These are phyloP conservation scores for Ascochyta clinopodiicola DNA, from an alignment of 2,329 filamentous ascomycete genomes.

Conservation along the genomic window DNA sequence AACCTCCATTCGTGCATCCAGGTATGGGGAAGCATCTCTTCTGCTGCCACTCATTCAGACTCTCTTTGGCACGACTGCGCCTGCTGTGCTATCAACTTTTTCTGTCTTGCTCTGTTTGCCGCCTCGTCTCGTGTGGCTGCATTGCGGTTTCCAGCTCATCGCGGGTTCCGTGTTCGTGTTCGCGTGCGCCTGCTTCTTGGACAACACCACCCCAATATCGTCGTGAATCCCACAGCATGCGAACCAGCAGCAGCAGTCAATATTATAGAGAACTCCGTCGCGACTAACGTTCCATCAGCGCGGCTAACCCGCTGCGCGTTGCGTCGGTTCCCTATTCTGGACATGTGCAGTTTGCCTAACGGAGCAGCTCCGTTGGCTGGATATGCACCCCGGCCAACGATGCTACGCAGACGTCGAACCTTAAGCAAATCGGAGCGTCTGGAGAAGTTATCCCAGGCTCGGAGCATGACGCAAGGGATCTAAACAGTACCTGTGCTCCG, in stretches of 20 bases:
- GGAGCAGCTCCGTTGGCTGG: conserved; percentile 15
- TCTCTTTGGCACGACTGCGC: not conserved
- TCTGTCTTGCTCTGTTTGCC: not conserved
- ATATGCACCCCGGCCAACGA: not conserved
- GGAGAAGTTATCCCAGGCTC: not conserved
- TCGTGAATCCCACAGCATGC: not conserved
- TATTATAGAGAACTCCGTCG: not conserved
- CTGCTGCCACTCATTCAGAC: not conserved
- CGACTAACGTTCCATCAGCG: not conserved
- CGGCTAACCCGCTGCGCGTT: conserved; percentile 4
- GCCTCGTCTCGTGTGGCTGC: not conserved
- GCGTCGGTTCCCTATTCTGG: conserved; percentile 10
- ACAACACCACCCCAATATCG: not conserved
- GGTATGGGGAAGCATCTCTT: not conserved
- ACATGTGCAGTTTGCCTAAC: not conserved
- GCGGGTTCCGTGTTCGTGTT: not conserved
- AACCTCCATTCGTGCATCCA: not conserved
- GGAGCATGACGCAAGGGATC: conserved; percentile 7
- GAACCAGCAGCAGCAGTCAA: not conserved
- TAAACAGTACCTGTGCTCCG: not conserved
- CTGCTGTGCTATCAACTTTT: not conserved
- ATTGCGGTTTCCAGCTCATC: not conserved
- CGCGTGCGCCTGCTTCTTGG: not conserved
- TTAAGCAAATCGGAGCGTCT: conserved; percentile 12
- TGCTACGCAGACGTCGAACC: conserved; percentile 4